Evolutionary conservation across 768 basidiomycete genomes (phyloP), one percentile per base, ranked within the genome.

Genomic region (Hypsizygus marmoreus): DNA sequence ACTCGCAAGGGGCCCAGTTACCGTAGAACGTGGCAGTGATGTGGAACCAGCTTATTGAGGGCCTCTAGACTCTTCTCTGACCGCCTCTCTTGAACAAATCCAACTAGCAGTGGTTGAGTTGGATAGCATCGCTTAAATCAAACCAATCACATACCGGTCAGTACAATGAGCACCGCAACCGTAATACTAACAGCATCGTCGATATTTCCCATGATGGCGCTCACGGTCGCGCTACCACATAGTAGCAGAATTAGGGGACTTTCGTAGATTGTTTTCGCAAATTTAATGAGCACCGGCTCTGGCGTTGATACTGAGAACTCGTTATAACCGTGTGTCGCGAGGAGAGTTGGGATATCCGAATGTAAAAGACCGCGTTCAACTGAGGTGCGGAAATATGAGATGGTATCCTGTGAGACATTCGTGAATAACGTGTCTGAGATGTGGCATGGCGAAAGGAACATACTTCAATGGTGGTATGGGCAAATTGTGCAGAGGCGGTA

Each of bases 21-120:
- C 68, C 94, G 88, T 43, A 89, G 75, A 50, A 97, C 84, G 60
- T 95, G 92, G 61, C 93, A 95, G 63, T 95, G 92, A 64, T 98
- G 95, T 0, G 95, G 95, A 16, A 98, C 95, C 31, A 98, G 86
- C 66, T 95, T 97, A 72, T 94, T 97, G 25, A 98, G 74, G 0
- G 95, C 92, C 66, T 97, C 93, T 20, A 98, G 73, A 49, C 90
- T 92, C 68, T 97, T 85, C 63, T 97, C 95, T 1, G 95, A 97
- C 24, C 95, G 79, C 50, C 88, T 83, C 65, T 98, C 95, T 66
- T 98, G 95, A 23, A 98, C 83, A 60, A 97, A 98, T 8, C 92
- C 95, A 51, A 98, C 95, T 78, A 50, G 10, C 35, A 17, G 30
- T 16, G 25, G 17, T 26, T 38, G 34, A 26, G 12, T 29, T 7